Evolutionary conservation across 148 eudicot genomes (phyloP), one percentile per base, ranked within the genome.

Genomic region (Linanthus parryae): DNA sequence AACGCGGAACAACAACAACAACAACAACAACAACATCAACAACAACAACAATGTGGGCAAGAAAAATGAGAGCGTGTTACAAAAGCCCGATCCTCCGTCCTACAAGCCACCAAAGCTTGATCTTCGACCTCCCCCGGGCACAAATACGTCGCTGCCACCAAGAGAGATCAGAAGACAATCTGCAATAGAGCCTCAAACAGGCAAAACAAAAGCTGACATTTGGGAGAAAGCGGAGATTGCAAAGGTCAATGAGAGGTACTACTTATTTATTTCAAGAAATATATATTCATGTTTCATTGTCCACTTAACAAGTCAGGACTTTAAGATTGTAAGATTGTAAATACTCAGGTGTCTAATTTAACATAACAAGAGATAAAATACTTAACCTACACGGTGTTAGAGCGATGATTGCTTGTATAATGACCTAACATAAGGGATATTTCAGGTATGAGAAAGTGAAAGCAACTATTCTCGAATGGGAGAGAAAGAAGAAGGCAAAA

Each of bases 201-300:
- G 49, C 28, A 72, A 69, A 34, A 44, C 65, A 5, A 60, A 66
- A 27, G 90, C 94, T 16, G 90, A 87, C 61, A 70, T 43, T 47
- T 86, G 98, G 98, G 90, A 87, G 58, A 75, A 60, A 58, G 61
- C 58, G 27, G 74, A 92, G 62, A 38, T 92, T 63, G 81, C 67
- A 20, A 83, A 58, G 61, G 79, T 87, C 44, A 75, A 54, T 60
- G 58, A 71, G 37, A 58, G 77, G 95, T 86, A 66, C 6, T 53
- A 33, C n/a, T n/a, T n/a, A n/a, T n/a, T n/a, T n/a, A n/a, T n/a
- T n/a, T n/a, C n/a, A n/a, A n/a, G n/a, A n/a, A n/a, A n/a, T n/a
- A n/a, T n/a, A n/a, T n/a, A n/a, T n/a, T n/a, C n/a, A n/a, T n/a
- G n/a, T n/a, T n/a, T n/a, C n/a, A n/a, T n/a, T n/a, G n/a, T n/a